A percentile compares a stretch with the other conserved stretches of the same genome.
phyloP scores from a whole-genome alignment of 345 rosid species.

The Camelina laxa region DNA sequence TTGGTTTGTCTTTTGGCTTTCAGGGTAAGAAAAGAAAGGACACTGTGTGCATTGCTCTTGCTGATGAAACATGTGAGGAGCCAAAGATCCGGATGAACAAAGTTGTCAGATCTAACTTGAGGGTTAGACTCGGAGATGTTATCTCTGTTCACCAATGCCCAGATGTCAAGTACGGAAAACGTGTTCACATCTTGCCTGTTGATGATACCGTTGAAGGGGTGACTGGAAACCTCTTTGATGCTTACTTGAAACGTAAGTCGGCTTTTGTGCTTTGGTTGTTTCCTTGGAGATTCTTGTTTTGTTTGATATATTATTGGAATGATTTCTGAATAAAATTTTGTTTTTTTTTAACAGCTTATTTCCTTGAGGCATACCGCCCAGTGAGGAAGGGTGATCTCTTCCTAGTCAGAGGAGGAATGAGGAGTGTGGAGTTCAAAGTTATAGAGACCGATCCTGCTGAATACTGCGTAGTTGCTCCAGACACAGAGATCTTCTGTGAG shows the following conservation, averaged over 20 bases:
- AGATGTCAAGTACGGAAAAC: slow-evolving; percentile 92
- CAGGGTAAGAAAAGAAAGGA: slow-evolving; percentile 94
- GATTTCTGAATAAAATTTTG: slow-evolving; percentile 31
- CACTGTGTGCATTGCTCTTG: slow-evolving; percentile 88
- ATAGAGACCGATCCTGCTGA: slow-evolving; percentile 91
- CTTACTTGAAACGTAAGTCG: slow-evolving; percentile 88
- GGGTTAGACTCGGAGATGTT: slow-evolving; percentile 92
- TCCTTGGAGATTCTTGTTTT: neutral
- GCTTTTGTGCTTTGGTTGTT: neutral
- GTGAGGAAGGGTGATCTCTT: slow-evolving; percentile 97
- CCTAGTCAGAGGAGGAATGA: slow-evolving; percentile 98
- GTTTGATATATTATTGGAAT: slow-evolving; percentile 1
- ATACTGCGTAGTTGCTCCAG: slow-evolving; percentile 97
- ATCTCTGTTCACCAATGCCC: slow-evolving; percentile 92
- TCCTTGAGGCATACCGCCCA: slow-evolving; percentile 93
- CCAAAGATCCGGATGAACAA: slow-evolving; percentile 93
- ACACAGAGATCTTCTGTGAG: slow-evolving; percentile 97
- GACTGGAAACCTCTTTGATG: slow-evolving; percentile 93
- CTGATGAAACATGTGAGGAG: slow-evolving; percentile 86
- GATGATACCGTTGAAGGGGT: slow-evolving; percentile 97
- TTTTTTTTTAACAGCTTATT: slow-evolving; percentile 70
- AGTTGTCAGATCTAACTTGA: slow-evolving; percentile 90
- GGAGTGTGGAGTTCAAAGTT: slow-evolving; percentile 92
- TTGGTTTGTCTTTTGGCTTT: slow-evolving; percentile 5
- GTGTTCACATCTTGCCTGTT: slow-evolving; percentile 89